Base-by-base conservation (phyloP, 2,329 filamentous ascomycete genomes). In the Sporothrix inflata region DNA sequence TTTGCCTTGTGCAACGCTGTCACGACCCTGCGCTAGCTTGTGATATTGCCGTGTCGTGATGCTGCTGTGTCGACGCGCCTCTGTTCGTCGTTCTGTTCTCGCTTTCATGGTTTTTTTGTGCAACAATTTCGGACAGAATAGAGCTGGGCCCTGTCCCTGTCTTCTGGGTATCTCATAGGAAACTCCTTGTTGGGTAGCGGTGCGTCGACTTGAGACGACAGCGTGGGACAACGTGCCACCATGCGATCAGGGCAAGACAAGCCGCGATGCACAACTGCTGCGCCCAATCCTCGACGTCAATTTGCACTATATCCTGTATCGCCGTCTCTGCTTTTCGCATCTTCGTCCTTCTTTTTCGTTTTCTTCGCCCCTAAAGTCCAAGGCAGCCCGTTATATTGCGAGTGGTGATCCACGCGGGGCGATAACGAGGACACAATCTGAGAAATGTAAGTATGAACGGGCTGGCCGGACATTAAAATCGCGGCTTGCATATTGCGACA, bases 201-300 rank as follows among this genome's bases (percentile, higher is more conserved):
- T 45, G 38, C 60, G 16, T 65, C 60, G 38, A 45, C 60, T 45
- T 45, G 60, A 65, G 60, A 27, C 38, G 38, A 45, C 38, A 65
- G 8, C 21, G 38, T 45, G 21, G 38, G 60, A 65, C 38, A 45
- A 8, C 38, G 34, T 45, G 38, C 6, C 5, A 65, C 38, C 60
- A 63, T n/a, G 14, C 21, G 12, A 45, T 8, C 38, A 65, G 21
- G 51, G n/a, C 60, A 65, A 27, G 60, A 65, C 19, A 61, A 5
- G 4, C 12, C 21, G 21, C 21, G 12, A 42, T 27, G 40, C 19
- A 16, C 27, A 61, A 14, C 11, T 45, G 12, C 21, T 19, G 55
- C 55, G 55, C 30, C 16, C 55, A 40, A 9, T 34, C n/a, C 16
- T 21, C n/a, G 4, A n/a, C 30, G 8, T 61, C 19, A 12, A 3